Conservation (phyloP, 228 moss, liverwort and hornwort species). For the Sphagnum magellanicum region DNA sequence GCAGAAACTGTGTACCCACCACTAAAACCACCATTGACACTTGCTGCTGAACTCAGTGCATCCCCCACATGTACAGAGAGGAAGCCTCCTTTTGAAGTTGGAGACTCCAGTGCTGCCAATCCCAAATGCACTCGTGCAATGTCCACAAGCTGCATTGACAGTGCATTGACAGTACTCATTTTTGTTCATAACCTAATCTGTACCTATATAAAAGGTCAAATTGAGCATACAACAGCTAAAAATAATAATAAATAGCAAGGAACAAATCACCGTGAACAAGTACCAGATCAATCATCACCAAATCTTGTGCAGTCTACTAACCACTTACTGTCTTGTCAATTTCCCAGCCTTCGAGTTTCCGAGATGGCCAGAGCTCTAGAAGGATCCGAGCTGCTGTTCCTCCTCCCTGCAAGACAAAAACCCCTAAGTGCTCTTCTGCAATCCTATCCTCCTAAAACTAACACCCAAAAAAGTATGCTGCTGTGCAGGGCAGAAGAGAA, state of each 20-base stretch:
- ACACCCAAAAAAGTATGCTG: no score
- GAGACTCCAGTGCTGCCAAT: conserved; percentile 51
- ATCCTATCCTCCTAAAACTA: no score
- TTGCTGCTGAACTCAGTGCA: conserved; percentile 49
- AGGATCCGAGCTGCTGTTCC: conserved; percentile 67
- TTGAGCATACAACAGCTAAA: background rate
- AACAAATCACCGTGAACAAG: no score
- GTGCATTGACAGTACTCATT: background rate
- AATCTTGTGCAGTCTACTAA: background rate
- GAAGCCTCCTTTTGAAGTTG: conserved; percentile 45
- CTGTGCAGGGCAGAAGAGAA: background rate
- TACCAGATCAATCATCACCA: no score
- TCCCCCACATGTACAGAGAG: conserved; percentile 57
- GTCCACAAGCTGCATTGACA: conserved; percentile 50
- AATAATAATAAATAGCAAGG: background rate
- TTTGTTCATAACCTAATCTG: background rate
- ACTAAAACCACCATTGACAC: conserved; percentile 58
- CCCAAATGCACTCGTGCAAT: conserved; percentile 52
- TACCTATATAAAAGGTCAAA: background rate
- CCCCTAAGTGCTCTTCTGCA: no score
- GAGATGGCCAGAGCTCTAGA: conserved; percentile 60
- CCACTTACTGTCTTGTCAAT: conserved; percentile 56
- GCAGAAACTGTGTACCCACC: conserved; percentile 20
- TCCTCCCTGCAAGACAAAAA: conserved; percentile 39
- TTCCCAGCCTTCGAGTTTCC: conserved; percentile 61